Conservation (phyloP, 768 basidiomycete genomes). For the Lepiota subincarnata region DNA sequence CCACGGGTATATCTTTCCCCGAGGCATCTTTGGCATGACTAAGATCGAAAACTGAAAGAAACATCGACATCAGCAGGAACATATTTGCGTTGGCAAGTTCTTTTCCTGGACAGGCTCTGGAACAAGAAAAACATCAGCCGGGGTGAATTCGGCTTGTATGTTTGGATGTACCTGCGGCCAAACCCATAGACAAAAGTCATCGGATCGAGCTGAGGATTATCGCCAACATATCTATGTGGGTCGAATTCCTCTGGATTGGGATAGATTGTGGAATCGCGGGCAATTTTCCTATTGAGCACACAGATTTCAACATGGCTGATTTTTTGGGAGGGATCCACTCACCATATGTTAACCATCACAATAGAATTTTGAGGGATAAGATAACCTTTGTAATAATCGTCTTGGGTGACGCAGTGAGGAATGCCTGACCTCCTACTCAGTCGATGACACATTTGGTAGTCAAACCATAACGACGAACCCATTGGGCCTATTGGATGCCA, state of each 20-base stretch:
- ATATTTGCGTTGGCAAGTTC: too few species aligned
- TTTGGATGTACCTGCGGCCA: too few species aligned
- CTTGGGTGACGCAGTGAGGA: conserved; percentile 23
- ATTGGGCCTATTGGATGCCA: neutral
- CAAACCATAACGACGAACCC: neutral
- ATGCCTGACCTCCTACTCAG: conserved; percentile 15
- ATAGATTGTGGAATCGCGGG: conserved; percentile 3
- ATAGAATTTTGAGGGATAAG: conserved; percentile 25
- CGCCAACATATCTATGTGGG: neutral
- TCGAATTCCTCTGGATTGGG: neutral
- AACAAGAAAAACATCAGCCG: too few species aligned
- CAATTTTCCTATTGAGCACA: conserved; percentile 2
- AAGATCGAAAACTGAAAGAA: too few species aligned
- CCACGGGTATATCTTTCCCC: too few species aligned
- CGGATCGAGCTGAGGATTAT: too few species aligned
- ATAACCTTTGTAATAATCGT: conserved; percentile 28
- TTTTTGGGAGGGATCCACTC: neutral
- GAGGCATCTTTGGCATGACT: too few species aligned
- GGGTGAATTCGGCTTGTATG: too few species aligned
- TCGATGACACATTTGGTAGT: too few species aligned
- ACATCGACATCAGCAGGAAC: too few species aligned
- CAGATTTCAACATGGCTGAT: neutral
- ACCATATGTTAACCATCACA: conserved; percentile 31
- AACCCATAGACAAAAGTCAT: too few species aligned
- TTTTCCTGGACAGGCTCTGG: too few species aligned